Percentiles rank a stretch among this genome's conserved stretches.
Conservation (phyloP, 2,329 filamentous ascomycete species). For the Fusarium brevicatenulatum region DNA sequence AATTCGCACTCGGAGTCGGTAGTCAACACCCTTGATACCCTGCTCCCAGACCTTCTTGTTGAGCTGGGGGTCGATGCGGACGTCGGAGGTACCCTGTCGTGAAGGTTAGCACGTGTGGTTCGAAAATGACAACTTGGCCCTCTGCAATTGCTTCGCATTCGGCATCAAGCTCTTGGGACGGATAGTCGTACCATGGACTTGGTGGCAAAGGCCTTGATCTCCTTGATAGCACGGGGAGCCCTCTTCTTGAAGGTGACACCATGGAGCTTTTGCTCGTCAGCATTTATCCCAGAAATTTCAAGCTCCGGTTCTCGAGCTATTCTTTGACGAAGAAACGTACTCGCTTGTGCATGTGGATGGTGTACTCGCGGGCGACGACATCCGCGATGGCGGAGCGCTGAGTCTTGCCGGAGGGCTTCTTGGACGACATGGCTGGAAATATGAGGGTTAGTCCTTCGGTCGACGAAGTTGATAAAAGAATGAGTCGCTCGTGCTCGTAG, state of each 20-base stretch:
- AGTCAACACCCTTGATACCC: conserved; percentile 98
- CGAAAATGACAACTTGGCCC: conserved; percentile 10
- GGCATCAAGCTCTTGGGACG: conserved; percentile 8
- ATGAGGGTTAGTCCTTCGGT: conserved; percentile 44
- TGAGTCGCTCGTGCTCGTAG: conserved; percentile 38
- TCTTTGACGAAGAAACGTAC: conserved; percentile 46
- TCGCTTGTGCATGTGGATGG: conserved; percentile 99
- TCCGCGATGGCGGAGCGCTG: conserved; percentile 96
- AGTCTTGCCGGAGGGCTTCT: conserved; percentile 54
- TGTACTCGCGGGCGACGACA: conserved; percentile 99
- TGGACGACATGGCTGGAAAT: conserved; percentile 56
- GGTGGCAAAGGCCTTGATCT: conserved; percentile 94
- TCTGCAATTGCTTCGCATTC: conserved; percentile 20
- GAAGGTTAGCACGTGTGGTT: conserved; percentile 31
- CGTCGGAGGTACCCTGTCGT: conserved; percentile 88
- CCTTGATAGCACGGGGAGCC: conserved; percentile 98
- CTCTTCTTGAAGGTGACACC: conserved; percentile 99
- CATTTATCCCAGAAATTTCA: conserved; percentile 13
- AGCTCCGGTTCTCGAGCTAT: conserved; percentile 25
- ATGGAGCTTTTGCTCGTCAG: conserved; percentile 74
- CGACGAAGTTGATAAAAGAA: conserved; percentile 26
- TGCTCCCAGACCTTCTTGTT: conserved; percentile 99
- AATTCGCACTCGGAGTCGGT: conserved; percentile 97
- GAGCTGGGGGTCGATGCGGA: conserved; percentile 96
- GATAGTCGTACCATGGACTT: conserved; percentile 87